Base-by-base conservation (phyloP, 1,139 yeast genomes). In the Kluyveromyces sp. region DNA sequence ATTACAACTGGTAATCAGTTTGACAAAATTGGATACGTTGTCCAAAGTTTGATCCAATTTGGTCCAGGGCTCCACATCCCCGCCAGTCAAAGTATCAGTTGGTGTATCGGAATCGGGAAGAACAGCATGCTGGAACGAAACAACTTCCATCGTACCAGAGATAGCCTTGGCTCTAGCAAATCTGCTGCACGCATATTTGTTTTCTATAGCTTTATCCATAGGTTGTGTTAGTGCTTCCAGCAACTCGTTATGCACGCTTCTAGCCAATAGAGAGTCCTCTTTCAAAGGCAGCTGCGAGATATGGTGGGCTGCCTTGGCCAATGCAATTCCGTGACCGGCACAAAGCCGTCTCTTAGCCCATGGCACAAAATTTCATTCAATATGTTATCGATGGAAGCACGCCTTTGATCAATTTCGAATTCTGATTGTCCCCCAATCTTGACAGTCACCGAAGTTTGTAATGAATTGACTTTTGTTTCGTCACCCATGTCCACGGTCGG, bases 371-470 rank as follows among this genome's bases (percentile, higher is more conserved):
- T 45, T 38, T 58, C 50, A 42, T 63, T 62, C 33, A 62, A 50
- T 5, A 59, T 31, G 42, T 57, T 53, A 41, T 62, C 66, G 34
- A 62, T 43, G 7, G 49, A 43, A 21, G 48, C 49, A 39, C 61
- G 52, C 45, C 65, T 57, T 26, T 54, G 57, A 35, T 60, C 60
- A 38, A 62, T 58, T 48, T 60, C 66, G 27, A 58, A 30, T 45
- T 60, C 58, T 43, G 51, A 59, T 15, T 50, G 43, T 10, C 63
- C 66, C 7, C 66, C 66, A 10, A 63, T 55, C 31, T 56, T 52
- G 5, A 61, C 40, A 4, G 66, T 60, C 4, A 62, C 51, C 3
- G 63, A 62, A 28, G 58, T 54, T 26, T 51, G 55, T 31, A 58
- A 43, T 8, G 52, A 49, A 10, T 45, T 36, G 42, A 50, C 46